Evolutionary conservation across 805 yeast species (phyloP).

Genomic region (Lipomyces anomalus): DNA sequence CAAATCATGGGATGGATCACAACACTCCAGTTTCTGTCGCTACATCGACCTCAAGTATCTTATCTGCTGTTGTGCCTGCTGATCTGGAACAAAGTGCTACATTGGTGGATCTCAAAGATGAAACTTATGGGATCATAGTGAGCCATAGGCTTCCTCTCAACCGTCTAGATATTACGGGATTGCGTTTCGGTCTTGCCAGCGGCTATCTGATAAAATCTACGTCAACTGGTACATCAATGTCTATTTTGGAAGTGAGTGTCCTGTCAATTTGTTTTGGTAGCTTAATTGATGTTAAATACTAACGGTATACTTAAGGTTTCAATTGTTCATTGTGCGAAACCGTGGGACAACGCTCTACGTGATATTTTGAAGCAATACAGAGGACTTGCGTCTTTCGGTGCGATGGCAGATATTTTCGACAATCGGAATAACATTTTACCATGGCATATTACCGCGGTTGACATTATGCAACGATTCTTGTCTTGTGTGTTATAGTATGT

Average conservation of each 20-base stretch:
- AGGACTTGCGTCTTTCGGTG: constrained; percentile 34
- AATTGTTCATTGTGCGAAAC: constrained; percentile 26
- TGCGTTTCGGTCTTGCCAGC: constrained; percentile 17
- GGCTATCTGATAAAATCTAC: constrained; percentile 22
- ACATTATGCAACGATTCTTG: constrained; percentile 27
- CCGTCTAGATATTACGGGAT: constrained; percentile 8
- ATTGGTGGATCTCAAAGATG: constrained; percentile 31
- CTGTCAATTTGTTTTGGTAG: not conserved
- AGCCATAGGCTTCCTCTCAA: constrained; percentile 14
- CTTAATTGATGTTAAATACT: no score
- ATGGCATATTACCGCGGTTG: constrained; percentile 38
- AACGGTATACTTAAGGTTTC: constrained; percentile 25
- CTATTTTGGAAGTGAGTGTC: constrained; percentile 3
- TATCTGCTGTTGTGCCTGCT: constrained; percentile 7
- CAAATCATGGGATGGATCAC: constrained; percentile 5
- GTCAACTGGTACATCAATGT: constrained; percentile 8
- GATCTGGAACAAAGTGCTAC: constrained; percentile 23
- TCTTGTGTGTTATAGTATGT: constrained; percentile 6
- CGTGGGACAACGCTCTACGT: constrained; percentile 26
- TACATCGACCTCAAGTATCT: constrained; percentile 16
- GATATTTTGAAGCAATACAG: constrained; percentile 35
- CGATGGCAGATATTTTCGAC: constrained; percentile 32
- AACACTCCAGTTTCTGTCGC: constrained; percentile 13
- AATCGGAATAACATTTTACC: constrained; percentile 32
- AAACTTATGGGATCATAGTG: constrained; percentile 29